Base-by-base conservation (phyloP, 192 early-diverging fungal genomes). In the Mortierella antarctica region DNA sequence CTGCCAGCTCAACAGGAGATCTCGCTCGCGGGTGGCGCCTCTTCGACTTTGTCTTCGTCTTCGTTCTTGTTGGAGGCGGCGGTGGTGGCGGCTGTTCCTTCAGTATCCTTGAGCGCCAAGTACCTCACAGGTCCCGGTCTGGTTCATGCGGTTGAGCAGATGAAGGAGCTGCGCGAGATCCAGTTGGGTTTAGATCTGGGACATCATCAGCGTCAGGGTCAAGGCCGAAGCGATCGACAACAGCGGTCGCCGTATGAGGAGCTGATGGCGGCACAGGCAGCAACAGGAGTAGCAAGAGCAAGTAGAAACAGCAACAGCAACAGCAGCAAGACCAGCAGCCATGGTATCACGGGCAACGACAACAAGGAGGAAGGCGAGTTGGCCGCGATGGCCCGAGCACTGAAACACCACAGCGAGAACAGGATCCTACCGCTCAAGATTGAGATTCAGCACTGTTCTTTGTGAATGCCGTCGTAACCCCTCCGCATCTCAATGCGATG, bases 401-500 rank as follows among this genome's bases (percentile, higher is more conserved):
- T 61, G 21, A n/a, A 21, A 46, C 12, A 17, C 10, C 41, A 61
- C 18, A 46, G 42, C 44, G 12, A 15, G 44, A 44, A 46, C 15
- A 45, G 59, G 8, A 10, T 45, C 42, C 21, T 42, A 61, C 59
- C 59, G 14, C 44, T 61, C 18, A 17, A 17, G 17, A n/a, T 61
- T 41, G 59, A 61, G 44, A 46, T 61, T 61, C 59, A 61, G n/a
- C 59, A 61, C 20, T 61, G 59, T 8, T 44, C 59, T 3, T 31
- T 31, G 31, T 31, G 3, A 31, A 31, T 31, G 31, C 31, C 31
- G 31, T 31, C 31, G 31, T 31, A 31, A 31, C 31, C 31, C 31
- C 31, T 3, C 31, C 1, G 1, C 31, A 1, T 3, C 31, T 1
- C 31, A 3, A 31, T 31, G 31, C 31, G 31, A 31, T 31, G 31